Base-by-base conservation (phyloP, 257 asterid genomes). In the Solanum phureja region DNA sequence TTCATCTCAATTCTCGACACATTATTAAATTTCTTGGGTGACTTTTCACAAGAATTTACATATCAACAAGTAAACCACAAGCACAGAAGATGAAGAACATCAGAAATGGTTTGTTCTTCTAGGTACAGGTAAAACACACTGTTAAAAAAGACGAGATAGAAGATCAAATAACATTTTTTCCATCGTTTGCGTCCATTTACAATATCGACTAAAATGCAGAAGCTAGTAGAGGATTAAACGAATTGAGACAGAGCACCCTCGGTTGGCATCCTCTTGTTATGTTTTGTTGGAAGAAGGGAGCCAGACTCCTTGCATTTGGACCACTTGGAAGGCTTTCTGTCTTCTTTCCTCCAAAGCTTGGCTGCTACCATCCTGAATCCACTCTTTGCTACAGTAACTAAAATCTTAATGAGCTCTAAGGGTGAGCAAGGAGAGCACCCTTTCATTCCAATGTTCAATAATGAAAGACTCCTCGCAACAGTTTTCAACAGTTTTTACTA, bases 321-420 rank as follows among this genome's bases (percentile, higher is more conserved):
- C 98, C 98, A 92, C 89, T 92, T 94, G 52, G 91, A 89, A 23
- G 88, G 87, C 90, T 94, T 95, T 88, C 92, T 94, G 52, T 92
- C 98, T 60, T 94, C 95, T 72, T 93, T 90, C 84, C 87, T 93
- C 99, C 99, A 92, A 42, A 97, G 91, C 94, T 91, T 95, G 73
- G 95, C 92, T 68, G 94, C 96, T 87, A 94, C 84, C 49, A 89
- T 89, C 86, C 90, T 93, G 49, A 92, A 88, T 66, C 98, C 96
- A 19, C 94, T 93, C 93, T 93, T 95, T 76, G 95, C 94, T 62
- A 89, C 90, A 83, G 95, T 86, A 87, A 92, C 91, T 81, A 92
- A 84, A 62, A 93, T 77, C 23, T 93, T 91, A 52, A 92, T 92
- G 88, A 97, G 94, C 92, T 95, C 99, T 84, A 40, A 40, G 44